phyloP scores from a whole-genome alignment of 345 rosid genomes.

The Eucalyptus lansdowneana region DNA sequence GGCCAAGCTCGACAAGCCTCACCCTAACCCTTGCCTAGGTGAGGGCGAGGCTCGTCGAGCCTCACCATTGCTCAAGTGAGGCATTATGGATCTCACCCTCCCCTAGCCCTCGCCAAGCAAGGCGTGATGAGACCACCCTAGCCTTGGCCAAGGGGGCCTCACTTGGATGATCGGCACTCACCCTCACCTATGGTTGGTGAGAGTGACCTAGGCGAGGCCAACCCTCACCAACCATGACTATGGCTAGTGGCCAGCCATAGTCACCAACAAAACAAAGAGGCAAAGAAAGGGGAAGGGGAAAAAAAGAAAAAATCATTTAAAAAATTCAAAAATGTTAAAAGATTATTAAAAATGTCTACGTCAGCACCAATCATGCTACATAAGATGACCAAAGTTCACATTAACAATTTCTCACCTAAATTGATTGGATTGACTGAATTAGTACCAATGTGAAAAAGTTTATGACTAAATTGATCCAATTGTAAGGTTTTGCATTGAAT shows the following conservation, averaged over 20 bases:
- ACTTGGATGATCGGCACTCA: fast-evolving
- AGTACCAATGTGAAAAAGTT: fast-evolving
- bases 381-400: fast-evolving
- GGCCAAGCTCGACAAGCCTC: too few relatives aligned
- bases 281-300: not conserved
- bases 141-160: not conserved
- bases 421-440: too few relatives aligned
- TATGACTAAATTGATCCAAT: too few relatives aligned
- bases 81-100: too few relatives aligned
- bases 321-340: too few relatives aligned
- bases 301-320: too few relatives aligned
- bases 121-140: not conserved
- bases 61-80: not conserved
- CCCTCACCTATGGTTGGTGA: fast-evolving
- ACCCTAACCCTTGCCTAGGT: too few relatives aligned
- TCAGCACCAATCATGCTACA: too few relatives aligned
- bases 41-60: not conserved
- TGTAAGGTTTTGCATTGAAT: not conserved
- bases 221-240: not conserved
- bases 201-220: not conserved
- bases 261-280: too few relatives aligned
- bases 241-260: too few relatives aligned
- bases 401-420: too few relatives aligned
- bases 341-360: too few relatives aligned
- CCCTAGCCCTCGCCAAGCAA: fast-evolving